phyloP scores from a whole-genome alignment of 768 basidiomycete genomes.

The Calocybe gangraenosa region DNA sequence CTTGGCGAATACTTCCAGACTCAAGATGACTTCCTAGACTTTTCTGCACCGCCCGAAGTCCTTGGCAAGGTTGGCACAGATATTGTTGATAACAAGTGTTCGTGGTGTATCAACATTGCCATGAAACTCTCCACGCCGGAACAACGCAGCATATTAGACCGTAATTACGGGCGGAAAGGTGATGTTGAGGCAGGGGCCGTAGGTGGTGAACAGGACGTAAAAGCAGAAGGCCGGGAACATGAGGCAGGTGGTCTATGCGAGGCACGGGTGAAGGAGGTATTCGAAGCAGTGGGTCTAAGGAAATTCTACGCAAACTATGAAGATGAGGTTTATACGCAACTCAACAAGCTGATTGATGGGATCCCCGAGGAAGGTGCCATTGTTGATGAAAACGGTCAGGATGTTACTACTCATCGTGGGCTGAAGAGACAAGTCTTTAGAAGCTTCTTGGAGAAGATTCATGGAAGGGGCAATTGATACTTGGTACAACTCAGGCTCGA shows the following conservation, averaged over 20 bases:
- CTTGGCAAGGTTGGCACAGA: slow-evolving; percentile 97
- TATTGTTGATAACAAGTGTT: slow-evolving; percentile 98
- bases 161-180: slow-evolving; percentile 44
- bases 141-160: slow-evolving; percentile 53
- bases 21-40: slow-evolving; percentile 97
- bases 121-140: slow-evolving; percentile 48
- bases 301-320: slow-evolving; percentile 75
- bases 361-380: slow-evolving; percentile 55
- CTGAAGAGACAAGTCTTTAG: slow-evolving; percentile 69
- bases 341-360: slow-evolving; percentile 64
- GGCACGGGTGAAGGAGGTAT: slow-evolving; percentile 53
- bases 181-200: slow-evolving; percentile 14
- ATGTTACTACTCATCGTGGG: slow-evolving; percentile 17
- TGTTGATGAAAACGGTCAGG: slow-evolving; percentile 24
- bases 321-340: slow-evolving; percentile 55
- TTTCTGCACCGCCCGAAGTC: slow-evolving; percentile 82
- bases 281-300: slow-evolving; percentile 62
- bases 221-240: slow-evolving; percentile 20
- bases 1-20: slow-evolving; percentile 98
- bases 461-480: slow-evolving; percentile 53
- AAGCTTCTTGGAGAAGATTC: slow-evolving; percentile 86
- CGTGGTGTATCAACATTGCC: slow-evolving; percentile 91
- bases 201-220: slow-evolving; percentile 11
- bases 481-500: no score
- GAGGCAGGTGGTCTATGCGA: slow-evolving; percentile 46